A percentile compares a stretch with the other conserved stretches of the same genome.
Evolutionary conservation across 2,329 filamentous ascomycete genomes (phyloP).

Genomic region (Xylariaceae sp.): DNA sequence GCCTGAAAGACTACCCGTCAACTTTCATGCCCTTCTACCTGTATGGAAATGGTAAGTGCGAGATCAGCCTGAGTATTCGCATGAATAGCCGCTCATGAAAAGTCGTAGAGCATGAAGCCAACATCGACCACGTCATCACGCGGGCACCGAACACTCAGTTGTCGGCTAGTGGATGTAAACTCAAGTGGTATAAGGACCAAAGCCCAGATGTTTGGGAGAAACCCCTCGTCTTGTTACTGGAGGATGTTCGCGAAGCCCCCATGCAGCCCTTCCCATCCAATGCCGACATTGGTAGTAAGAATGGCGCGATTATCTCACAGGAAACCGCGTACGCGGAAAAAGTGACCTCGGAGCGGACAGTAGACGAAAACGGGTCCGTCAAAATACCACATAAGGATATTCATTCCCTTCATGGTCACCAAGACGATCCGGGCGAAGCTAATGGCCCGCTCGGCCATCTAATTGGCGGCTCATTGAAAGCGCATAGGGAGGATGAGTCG

Average conservation of each 20-base stretch:
- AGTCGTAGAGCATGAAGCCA: constrained; percentile 26
- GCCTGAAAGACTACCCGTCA: constrained; percentile 33
- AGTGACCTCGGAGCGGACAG: neutral
- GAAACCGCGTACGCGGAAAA: neutral
- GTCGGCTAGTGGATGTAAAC: constrained; percentile 25
- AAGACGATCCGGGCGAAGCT: neutral
- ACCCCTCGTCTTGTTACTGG: constrained; percentile 29
- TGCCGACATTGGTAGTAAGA: constrained; percentile 25
- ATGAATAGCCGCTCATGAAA: neutral
- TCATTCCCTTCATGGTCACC: neutral
- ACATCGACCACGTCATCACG: constrained; percentile 42
- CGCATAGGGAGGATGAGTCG: constrained; percentile 12
- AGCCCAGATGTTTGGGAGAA: constrained; percentile 13
- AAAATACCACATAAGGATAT: neutral
- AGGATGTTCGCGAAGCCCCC: constrained; percentile 32
- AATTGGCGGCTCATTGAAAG: neutral
- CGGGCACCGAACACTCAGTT: constrained; percentile 37
- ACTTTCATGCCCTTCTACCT: constrained; percentile 40
- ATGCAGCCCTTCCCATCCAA: constrained; percentile 36
- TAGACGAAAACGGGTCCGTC: neutral
- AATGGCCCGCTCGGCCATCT: neutral
- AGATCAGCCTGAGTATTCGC: too few species aligned
- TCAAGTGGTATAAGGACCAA: constrained; percentile 16
- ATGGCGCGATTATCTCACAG: constrained; percentile 22
- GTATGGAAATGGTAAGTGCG: constrained; percentile 33